phyloP scores from a whole-genome alignment of 2,329 filamentous ascomycete genomes.

The Mycocentrospora acerina region DNA sequence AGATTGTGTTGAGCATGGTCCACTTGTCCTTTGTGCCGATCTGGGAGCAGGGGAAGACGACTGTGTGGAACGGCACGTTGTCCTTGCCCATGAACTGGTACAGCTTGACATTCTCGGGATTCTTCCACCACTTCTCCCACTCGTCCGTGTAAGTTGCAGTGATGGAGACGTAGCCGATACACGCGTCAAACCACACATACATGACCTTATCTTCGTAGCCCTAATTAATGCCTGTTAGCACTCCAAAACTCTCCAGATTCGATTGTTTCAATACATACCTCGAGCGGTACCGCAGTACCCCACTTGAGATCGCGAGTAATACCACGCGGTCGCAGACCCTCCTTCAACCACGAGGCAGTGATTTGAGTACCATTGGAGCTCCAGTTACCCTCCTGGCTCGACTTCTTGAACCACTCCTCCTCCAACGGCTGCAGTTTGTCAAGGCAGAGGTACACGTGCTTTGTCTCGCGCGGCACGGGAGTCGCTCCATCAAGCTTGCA shows the following conservation, averaged over 20 bases:
- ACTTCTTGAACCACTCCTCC: slow-evolving; percentile 73
- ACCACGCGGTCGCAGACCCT: slow-evolving; percentile 81
- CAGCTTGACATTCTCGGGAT: slow-evolving; percentile 81
- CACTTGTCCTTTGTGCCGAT: slow-evolving; percentile 81
- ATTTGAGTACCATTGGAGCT: slow-evolving; percentile 73
- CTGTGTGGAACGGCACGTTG: slow-evolving; percentile 83
- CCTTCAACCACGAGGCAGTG: slow-evolving; percentile 77
- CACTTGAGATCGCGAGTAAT: slow-evolving; percentile 93
- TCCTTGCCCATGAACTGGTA: slow-evolving; percentile 95
- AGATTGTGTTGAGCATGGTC: slow-evolving; percentile 87
- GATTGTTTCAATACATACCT: slow-evolving; percentile 20
- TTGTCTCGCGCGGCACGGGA: slow-evolving; percentile 78
- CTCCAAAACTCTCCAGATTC: not conserved
- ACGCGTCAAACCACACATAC: slow-evolving; percentile 92
- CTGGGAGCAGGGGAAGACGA: slow-evolving; percentile 88
- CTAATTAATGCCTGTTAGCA: slow-evolving; percentile 11
- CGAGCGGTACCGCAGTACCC: slow-evolving; percentile 67
- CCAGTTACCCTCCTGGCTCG: slow-evolving; percentile 75
- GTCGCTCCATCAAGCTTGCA: slow-evolving; percentile 89
- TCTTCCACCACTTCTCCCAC: slow-evolving; percentile 94
- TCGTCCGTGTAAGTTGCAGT: slow-evolving; percentile 85
- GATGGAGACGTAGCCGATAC: slow-evolving; percentile 93
- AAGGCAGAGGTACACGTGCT: slow-evolving; percentile 85
- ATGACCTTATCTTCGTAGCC: slow-evolving; percentile 77
- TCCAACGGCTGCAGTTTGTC: slow-evolving; percentile 80